Percentiles rank a stretch among this genome's conserved stretches.
These are phyloP conservation scores for Brettanomyces anomalus DNA, from an alignment of 805 yeast species.

Conservation along the genomic window DNA sequence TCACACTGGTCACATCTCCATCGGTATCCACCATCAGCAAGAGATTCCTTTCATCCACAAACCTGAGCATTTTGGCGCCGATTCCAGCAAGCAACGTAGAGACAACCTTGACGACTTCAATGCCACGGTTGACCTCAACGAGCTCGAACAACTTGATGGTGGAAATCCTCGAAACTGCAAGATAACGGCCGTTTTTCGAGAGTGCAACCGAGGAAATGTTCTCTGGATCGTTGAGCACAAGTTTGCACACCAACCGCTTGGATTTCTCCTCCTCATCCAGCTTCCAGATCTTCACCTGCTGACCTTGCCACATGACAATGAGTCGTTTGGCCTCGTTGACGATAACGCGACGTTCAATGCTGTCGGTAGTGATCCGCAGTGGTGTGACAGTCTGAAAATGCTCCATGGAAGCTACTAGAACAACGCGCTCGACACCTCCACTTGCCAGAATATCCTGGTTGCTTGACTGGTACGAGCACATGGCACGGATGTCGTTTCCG, in stretches of 20 bases:
- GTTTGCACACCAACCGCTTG: conserved; percentile 55
- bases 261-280: conserved; percentile 27
- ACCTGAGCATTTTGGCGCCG: conserved; percentile 50
- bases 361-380: conserved; percentile 52
- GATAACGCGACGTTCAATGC: conserved; percentile 18
- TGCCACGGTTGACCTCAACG: conserved; percentile 28
- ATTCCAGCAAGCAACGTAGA: conserved; percentile 28
- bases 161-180: conserved; percentile 65
- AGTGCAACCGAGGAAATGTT: conserved; percentile 63
- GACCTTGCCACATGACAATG: conserved; percentile 75
- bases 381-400: conserved; percentile 67
- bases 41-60: conserved; percentile 35
- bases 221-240: conserved; percentile 66
- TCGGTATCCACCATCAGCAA: conserved; percentile 46
- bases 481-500: conserved; percentile 75
- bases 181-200: conserved; percentile 52
- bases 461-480: conserved; percentile 61
- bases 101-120: conserved; percentile 45
- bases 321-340: conserved; percentile 39
- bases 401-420: conserved; percentile 56
- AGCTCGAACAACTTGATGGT: conserved; percentile 63
- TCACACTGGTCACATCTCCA: conserved; percentile 38
- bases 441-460: conserved; percentile 62
- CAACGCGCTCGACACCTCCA: conserved; percentile 73
- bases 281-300: conserved; percentile 73